These are phyloP conservation scores for Metschnikowia santaceciliae DNA, from an alignment of 805 yeast genomes.

Conservation along the genomic window DNA sequence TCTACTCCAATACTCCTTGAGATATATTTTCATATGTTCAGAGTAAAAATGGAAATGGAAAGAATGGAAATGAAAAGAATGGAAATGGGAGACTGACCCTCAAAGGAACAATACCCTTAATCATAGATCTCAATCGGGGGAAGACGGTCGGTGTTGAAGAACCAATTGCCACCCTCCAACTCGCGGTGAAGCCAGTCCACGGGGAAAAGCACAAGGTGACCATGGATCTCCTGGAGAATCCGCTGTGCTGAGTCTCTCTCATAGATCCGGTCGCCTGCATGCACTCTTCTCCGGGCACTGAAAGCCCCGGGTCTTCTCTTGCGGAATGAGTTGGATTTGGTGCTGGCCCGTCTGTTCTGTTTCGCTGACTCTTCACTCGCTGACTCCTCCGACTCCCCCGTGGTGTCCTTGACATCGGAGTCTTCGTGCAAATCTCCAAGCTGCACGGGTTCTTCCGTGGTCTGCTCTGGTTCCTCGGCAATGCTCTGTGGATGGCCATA, in stretches of 20 bases:
- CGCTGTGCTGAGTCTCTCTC: slow-evolving; percentile 76
- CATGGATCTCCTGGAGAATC: slow-evolving; percentile 67
- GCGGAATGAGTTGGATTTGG: slow-evolving; percentile 5
- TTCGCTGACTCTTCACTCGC: background rate
- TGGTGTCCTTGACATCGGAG: background rate
- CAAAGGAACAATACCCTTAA: background rate
- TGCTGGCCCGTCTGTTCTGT: background rate
- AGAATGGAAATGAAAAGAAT: background rate
- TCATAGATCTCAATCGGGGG: slow-evolving; percentile 91
- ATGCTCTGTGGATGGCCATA: slow-evolving; percentile 15
- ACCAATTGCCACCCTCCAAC: slow-evolving; percentile 91
- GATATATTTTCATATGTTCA: too few species aligned
- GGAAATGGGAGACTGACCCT: background rate
- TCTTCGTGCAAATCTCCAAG: background rate
- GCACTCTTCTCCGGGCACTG: slow-evolving; percentile 30
- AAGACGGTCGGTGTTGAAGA: slow-evolving; percentile 84
- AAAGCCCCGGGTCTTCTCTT: slow-evolving; percentile 37
- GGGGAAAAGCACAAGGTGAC: slow-evolving; percentile 90
- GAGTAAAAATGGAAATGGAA: too few species aligned
- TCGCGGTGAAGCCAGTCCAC: slow-evolving; percentile 86
- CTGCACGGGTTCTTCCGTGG: background rate
- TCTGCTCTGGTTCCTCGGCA: slow-evolving; percentile 4
- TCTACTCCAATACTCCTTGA: too few species aligned
- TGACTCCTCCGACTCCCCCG: background rate
- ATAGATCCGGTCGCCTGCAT: slow-evolving; percentile 48